These are phyloP conservation scores for Omphalotus guepiniiformis DNA, from an alignment of 768 basidiomycete genomes.

Conservation along the genomic window DNA sequence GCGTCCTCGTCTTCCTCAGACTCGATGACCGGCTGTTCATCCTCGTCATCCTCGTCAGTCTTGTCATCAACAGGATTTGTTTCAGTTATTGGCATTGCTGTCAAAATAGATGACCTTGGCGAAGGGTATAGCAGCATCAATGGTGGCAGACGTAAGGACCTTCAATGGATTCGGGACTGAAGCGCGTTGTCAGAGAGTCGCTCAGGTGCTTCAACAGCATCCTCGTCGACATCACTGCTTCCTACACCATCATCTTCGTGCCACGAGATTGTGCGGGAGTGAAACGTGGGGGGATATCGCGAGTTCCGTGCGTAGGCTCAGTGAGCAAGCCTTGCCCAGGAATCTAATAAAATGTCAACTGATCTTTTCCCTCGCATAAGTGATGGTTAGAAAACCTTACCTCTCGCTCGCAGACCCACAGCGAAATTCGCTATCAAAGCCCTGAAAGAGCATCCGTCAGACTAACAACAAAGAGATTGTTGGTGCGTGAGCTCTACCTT, in stretches of 20 bases:
- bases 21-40: conserved; percentile 6
- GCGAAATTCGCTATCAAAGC: conserved; percentile 13
- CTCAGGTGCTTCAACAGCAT: not conserved
- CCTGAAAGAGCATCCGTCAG: conserved; percentile 1
- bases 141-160: conserved; percentile 11
- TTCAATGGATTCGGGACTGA: conserved; percentile 5
- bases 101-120: conserved; percentile 16
- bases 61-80: conserved; percentile 27
- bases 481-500: not conserved
- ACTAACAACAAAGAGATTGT: not conserved
- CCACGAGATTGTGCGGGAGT: conserved; percentile 11
- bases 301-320: conserved; percentile 9
- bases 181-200: not conserved
- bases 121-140: conserved; percentile 20
- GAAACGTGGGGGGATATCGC: conserved; percentile 10
- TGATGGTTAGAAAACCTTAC: not conserved
- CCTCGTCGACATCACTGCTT: conserved; percentile 19
- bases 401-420: conserved; percentile 15
- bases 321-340: conserved; percentile 11
- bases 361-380: not conserved
- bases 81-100: conserved; percentile 17
- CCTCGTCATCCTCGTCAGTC: conserved; percentile 14
- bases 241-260: conserved; percentile 22
- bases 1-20: not conserved
- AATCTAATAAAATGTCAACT: conserved; percentile 3